Percentiles rank a stretch among this genome's conserved stretches.
Evolutionary conservation across 129 eudicot species (phyloP).

Genomic region (Flaveria ramosissima): DNA sequence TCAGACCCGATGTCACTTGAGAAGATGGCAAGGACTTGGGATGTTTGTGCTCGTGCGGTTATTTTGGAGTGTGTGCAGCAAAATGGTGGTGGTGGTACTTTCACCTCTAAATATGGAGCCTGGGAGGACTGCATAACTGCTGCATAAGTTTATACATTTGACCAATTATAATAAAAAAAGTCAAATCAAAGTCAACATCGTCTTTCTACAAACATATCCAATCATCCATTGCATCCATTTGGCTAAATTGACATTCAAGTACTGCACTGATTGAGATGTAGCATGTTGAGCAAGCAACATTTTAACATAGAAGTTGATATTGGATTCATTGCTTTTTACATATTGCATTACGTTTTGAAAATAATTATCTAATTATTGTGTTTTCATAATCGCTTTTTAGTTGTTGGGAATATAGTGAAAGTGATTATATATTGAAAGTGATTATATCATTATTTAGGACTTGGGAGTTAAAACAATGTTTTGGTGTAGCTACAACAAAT

Average conservation of each 20-base stretch:
- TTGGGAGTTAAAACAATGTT: no score
- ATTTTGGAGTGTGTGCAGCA: slow-evolving; percentile 80
- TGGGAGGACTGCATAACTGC: slow-evolving; percentile 85
- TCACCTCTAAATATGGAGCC: slow-evolving; percentile 85
- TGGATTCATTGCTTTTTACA: background rate
- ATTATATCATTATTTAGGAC: no score
- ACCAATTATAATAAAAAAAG: background rate
- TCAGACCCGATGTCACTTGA: slow-evolving; percentile 81
- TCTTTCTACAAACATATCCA: background rate
- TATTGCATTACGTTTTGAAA: background rate
- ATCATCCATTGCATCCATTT: background rate
- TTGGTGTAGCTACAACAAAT: no score
- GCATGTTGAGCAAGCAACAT: background rate
- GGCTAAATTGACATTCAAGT: no score
- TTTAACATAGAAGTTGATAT: background rate
- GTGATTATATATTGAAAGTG: no score
- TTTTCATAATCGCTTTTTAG: no score
- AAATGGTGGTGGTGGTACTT: slow-evolving; percentile 90
- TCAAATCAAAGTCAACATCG: background rate
- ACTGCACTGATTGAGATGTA: background rate
- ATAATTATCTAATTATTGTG: background rate
- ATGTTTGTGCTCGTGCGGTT: slow-evolving; percentile 78
- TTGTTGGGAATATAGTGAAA: no score
- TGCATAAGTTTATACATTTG: slow-evolving; percentile 32
- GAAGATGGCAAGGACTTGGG: slow-evolving; percentile 92